Percentiles rank a stretch among this genome's conserved stretches.
Conservation (phyloP, 73 alveolate genomes). For the Effrenium voratum region DNA sequence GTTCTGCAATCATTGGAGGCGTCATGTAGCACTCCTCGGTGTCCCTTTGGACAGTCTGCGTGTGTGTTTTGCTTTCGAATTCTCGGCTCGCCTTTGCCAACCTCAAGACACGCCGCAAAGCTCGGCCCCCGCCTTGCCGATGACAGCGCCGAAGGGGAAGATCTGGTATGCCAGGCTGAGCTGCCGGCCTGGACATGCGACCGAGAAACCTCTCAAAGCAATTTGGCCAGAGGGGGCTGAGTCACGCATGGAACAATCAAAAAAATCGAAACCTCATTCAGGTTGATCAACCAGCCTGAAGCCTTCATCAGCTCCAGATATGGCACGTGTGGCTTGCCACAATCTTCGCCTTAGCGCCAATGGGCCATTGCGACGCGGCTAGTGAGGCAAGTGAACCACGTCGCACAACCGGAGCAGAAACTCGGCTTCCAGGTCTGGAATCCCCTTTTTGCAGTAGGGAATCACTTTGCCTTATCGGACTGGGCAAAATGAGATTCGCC, state of each 20-base stretch:
- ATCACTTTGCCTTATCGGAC: no score
- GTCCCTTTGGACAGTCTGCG: no score
- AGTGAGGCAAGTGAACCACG: no score
- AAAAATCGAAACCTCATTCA: background rate
- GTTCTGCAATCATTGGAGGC: no score
- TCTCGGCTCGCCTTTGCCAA: no score
- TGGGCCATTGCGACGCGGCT: no score
- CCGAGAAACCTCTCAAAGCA: background rate
- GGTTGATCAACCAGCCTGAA: background rate
- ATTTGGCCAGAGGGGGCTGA: no score
- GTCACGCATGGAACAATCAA: background rate
- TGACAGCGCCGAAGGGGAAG: constrained; percentile 76
- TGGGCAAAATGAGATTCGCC: no score
- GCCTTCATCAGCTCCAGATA: constrained; percentile 72
- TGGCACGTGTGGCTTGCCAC: constrained; percentile 62
- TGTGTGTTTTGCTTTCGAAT: no score
- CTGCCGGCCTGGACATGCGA: constrained; percentile 21
- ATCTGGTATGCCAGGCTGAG: constrained; percentile 76
- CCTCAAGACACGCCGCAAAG: no score
- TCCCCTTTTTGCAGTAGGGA: no score
- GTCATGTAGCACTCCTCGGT: no score
- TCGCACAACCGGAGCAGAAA: background rate
- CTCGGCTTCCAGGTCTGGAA: background rate
- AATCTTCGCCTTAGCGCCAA: constrained; percentile 15
- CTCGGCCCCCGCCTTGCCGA: constrained; percentile 60